Base-by-base conservation (phyloP, 164 flowering plant genomes). In the Magnolia officinalis region DNA sequence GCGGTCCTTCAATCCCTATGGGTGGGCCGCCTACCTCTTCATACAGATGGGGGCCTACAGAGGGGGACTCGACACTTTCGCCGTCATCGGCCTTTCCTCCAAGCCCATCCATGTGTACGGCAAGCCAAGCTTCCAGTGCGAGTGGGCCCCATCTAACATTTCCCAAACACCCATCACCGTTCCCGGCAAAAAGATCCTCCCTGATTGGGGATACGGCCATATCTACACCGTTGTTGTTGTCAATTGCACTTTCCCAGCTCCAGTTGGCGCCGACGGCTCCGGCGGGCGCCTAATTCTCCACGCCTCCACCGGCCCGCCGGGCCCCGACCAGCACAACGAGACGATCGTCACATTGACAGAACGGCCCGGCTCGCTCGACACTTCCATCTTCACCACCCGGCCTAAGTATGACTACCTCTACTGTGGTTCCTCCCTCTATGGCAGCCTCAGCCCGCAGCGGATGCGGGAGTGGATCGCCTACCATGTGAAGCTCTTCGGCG, bases 201-300 rank as follows among this genome's bases (percentile, higher is more conserved):
- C 96, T 0, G 99, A 93, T 67, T 96, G 98, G 98, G 98, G 98
- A 50, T 96, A 91, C 78, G 99, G 97, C 66, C 89, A 93, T 8
- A 93, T 96, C 45, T 96, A 96, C 86, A 92, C 98, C 19, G 94
- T 88, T 16, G 96, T 96, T 1, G 92, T 96, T 0, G 85, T 96
- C 67, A 92, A 93, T 77, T 96, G 99, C 82, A 90, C 98, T 4
- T 96, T 96, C 80, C 75, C 88, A 0, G 49, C 51, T 1, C 77
- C 85, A 20, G 83, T 88, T 55, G 90, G 90, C 37, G 76, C 20
- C 21, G 89, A 86, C 52, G 86, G 83, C 18, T 67, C 75, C 49
- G 98, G 96, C 45, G 99, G 98, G 1, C 72, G 20, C 29, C 78
- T 96, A 2, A 13, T 90, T 20, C 74, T 96, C 11, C 81, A 78